Percentiles rank a stretch among this genome's conserved stretches.
Evolutionary conservation across 768 basidiomycete genomes (phyloP).

Genomic region (Pleurotus pulmonarius): DNA sequence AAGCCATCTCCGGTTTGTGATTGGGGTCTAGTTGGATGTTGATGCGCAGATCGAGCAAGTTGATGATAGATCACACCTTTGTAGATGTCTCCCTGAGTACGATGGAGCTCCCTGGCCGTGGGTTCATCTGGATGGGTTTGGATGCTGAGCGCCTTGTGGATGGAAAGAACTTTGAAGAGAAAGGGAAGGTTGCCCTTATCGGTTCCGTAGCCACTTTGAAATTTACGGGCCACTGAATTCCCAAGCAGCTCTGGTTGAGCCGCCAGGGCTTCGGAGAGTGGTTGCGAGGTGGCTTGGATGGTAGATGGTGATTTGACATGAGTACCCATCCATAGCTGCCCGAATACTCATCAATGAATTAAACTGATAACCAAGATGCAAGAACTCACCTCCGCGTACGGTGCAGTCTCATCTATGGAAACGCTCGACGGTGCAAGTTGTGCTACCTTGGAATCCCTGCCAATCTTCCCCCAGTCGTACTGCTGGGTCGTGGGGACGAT

Average conservation of each 20-base stretch:
- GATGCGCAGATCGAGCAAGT: not conserved
- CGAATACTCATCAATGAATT: constrained; percentile 8
- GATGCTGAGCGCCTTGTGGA: constrained; percentile 85
- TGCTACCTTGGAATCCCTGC: constrained; percentile 80
- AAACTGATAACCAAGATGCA: not conserved
- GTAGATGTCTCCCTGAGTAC: constrained; percentile 76
- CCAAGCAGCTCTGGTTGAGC: constrained; percentile 71
- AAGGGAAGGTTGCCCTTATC: constrained; percentile 76
- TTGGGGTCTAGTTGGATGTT: constrained; percentile 66
- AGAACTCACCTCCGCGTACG: constrained; percentile 86
- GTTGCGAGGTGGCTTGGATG: constrained; percentile 29
- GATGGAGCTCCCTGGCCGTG: constrained; percentile 69
- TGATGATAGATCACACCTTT: constrained; percentile 57
- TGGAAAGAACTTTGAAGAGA: constrained; percentile 89
- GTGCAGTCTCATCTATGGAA: constrained; percentile 59
- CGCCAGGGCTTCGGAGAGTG: constrained; percentile 59
- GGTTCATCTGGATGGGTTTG: constrained; percentile 90
- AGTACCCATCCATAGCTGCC: constrained; percentile 98
- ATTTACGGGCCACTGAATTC: constrained; percentile 45
- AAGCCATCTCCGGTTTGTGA: constrained; percentile 99
- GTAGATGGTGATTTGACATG: constrained; percentile 65
- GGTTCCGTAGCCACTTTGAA: constrained; percentile 33
- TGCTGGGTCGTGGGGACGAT: constrained; percentile 80
- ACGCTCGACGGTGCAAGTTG: constrained; percentile 66
- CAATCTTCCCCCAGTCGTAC: constrained; percentile 95